phyloP scores from a whole-genome alignment of 148 eudicot species.

The Cornus florida region DNA sequence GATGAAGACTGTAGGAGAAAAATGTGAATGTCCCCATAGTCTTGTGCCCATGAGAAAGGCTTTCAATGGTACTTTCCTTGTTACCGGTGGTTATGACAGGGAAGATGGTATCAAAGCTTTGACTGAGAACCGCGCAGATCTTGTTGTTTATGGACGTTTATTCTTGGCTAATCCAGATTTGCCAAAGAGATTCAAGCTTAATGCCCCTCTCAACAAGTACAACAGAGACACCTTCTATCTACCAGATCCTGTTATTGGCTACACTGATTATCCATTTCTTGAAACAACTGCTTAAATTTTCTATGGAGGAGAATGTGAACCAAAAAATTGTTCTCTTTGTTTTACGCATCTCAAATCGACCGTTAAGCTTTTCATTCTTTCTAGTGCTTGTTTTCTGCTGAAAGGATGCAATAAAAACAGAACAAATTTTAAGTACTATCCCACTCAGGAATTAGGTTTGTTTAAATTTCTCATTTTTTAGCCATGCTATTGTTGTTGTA shows the following conservation, averaged over 20 bases:
- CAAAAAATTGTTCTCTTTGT: not conserved
- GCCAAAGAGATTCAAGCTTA: too few species aligned
- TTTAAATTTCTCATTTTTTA: too few species aligned
- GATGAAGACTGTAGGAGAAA: conserved; percentile 30
- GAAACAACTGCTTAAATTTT: conserved; percentile 19
- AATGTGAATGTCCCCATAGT: conserved; percentile 15
- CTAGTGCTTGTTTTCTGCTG: too few species aligned
- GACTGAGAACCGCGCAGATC: conserved; percentile 27
- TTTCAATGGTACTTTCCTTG: conserved; percentile 40
- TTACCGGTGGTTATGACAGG: conserved; percentile 43
- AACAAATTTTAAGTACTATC: too few species aligned
- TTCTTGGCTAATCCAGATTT: conserved; percentile 53
- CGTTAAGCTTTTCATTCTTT: too few species aligned
- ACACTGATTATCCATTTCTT: conserved; percentile 56
- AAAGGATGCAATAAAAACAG: too few species aligned
- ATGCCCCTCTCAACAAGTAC: conserved; percentile 53
- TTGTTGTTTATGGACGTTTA: conserved; percentile 44
- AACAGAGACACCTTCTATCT: conserved; percentile 42
- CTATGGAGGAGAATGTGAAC: not conserved
- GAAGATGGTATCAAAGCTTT: conserved; percentile 45
- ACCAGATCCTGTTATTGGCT: conserved; percentile 51
- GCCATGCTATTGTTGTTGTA: too few species aligned
- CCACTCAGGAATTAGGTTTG: too few species aligned
- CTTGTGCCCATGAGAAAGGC: conserved; percentile 41
- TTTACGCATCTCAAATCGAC: not conserved